Percentiles rank a stretch among this genome's conserved stretches.
Evolutionary conservation across 768 basidiomycete genomes (phyloP).

Genomic region (Boletellus sp.): DNA sequence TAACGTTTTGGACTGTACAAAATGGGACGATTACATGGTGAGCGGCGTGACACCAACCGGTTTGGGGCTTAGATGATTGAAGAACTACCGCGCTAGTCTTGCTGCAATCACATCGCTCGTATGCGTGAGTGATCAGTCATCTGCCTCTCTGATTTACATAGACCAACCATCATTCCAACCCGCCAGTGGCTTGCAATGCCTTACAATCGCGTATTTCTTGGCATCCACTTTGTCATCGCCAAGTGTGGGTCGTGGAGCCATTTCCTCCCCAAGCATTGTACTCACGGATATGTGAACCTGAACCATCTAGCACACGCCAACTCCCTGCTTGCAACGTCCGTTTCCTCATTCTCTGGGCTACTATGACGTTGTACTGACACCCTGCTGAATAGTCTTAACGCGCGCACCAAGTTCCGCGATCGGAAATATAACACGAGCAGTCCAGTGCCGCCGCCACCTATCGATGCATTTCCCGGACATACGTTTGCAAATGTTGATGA

Average conservation of each 20-base stretch:
- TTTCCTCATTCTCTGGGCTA: neutral
- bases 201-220: slow-evolving; percentile 24
- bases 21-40: slow-evolving; percentile 23
- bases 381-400: slow-evolving; percentile 15
- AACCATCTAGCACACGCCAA: slow-evolving; percentile 21
- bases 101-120: slow-evolving; percentile 15
- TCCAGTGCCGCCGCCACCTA: slow-evolving; percentile 3
- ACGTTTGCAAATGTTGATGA: neutral
- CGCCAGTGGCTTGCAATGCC: slow-evolving; percentile 21
- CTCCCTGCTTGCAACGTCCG: slow-evolving; percentile 26
- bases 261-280: neutral
- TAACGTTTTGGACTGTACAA: slow-evolving; percentile 21
- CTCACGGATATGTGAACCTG: neutral
- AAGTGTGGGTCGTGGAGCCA: slow-evolving; percentile 13
- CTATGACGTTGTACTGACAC: neutral
- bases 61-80: neutral
- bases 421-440: neutral
- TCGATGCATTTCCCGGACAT: neutral
- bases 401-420: slow-evolving; percentile 11
- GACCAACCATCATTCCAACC: neutral
- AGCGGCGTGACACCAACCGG: neutral
- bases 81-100: slow-evolving; percentile 6
- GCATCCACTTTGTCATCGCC: slow-evolving; percentile 21
- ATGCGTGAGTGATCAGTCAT: slow-evolving; percentile 13
- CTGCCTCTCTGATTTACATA: neutral